Conservation (phyloP, 257 asterid species). For the Gardenia jasminoides region DNA sequence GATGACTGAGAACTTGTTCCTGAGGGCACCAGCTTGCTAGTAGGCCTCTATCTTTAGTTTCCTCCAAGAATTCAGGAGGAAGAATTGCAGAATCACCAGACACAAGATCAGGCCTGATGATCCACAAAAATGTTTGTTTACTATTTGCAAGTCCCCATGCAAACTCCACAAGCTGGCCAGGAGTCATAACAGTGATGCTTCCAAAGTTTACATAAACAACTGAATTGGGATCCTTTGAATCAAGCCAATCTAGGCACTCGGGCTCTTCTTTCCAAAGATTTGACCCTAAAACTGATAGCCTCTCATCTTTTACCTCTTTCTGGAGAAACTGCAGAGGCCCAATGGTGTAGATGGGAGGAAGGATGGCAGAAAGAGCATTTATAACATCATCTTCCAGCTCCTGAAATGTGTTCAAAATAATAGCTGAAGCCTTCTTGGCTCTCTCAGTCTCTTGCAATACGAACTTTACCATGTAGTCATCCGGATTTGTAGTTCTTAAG, state of each 20-base stretch:
- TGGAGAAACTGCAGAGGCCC: conserved; percentile 32
- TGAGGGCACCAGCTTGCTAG: conserved; percentile 36
- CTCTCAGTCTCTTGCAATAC: conserved; percentile 22
- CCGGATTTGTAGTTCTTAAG: conserved; percentile 31
- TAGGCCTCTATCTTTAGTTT: conserved; percentile 20
- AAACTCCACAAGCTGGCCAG: conserved; percentile 26
- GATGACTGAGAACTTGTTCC: conserved; percentile 28
- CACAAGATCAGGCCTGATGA: conserved; percentile 31
- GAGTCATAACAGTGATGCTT: conserved; percentile 30
- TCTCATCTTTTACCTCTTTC: conserved; percentile 14
- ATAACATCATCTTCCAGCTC: conserved; percentile 22
- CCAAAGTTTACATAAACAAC: conserved; percentile 44
- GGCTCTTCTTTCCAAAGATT: conserved; percentile 44
- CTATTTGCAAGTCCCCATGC: conserved; percentile 40
- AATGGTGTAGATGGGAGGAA: conserved; percentile 22
- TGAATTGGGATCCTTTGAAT: conserved; percentile 23
- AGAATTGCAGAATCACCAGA: conserved; percentile 23
- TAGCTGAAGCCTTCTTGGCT: conserved; percentile 21
- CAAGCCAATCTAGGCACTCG: conserved; percentile 32
- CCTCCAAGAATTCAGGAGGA: conserved; percentile 26
- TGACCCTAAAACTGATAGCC: conserved; percentile 14
- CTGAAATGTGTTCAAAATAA: conserved; percentile 27
- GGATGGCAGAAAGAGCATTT: conserved; percentile 12
- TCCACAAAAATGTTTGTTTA: conserved; percentile 31
- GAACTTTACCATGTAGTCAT: conserved; percentile 7